Conservation (phyloP, 2,329 filamentous ascomycete species). For the Magnaporthiopsis incrustans region DNA sequence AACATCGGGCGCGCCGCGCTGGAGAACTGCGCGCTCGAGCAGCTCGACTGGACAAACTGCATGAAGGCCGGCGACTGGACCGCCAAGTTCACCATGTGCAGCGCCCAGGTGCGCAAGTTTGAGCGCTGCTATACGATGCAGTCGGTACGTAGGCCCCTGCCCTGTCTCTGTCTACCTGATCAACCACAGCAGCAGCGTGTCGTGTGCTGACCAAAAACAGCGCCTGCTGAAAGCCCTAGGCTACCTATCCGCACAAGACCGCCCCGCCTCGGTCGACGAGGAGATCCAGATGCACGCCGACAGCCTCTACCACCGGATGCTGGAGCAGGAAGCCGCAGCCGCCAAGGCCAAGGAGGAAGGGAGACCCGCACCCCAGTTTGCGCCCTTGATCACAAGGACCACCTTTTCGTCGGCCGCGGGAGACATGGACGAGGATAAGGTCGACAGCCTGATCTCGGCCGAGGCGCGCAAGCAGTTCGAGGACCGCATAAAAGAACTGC, state of each 20-base stretch:
- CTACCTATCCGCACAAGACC: slow-evolving; percentile 64
- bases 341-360: slow-evolving; percentile 59
- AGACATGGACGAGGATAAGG: slow-evolving; percentile 17
- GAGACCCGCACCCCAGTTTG: slow-evolving; percentile 49
- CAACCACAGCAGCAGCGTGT: background rate
- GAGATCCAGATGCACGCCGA: slow-evolving; percentile 95
- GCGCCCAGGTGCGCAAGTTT: slow-evolving; percentile 66
- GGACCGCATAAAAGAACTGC: slow-evolving; percentile 48
- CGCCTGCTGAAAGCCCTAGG: slow-evolving; percentile 87
- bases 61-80: slow-evolving; percentile 63
- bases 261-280: slow-evolving; percentile 64
- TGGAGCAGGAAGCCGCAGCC: slow-evolving; percentile 70
- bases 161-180: too few species aligned
- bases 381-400: slow-evolving; percentile 41
- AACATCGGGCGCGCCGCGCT: slow-evolving; percentile 73
- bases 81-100: slow-evolving; percentile 72
- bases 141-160: slow-evolving; percentile 46
- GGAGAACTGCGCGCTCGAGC: slow-evolving; percentile 88
- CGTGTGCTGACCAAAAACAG: slow-evolving; percentile 28
- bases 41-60: slow-evolving; percentile 75
- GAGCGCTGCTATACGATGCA: slow-evolving; percentile 88
- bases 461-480: slow-evolving; percentile 44
- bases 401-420: slow-evolving; percentile 17
- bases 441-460: slow-evolving; percentile 26
- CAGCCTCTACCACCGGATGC: slow-evolving; percentile 77